Evolutionary conservation across 805 yeast species (phyloP), one percentile per base, ranked within the genome.

Genomic region (Myxozyma sirexii): DNA sequence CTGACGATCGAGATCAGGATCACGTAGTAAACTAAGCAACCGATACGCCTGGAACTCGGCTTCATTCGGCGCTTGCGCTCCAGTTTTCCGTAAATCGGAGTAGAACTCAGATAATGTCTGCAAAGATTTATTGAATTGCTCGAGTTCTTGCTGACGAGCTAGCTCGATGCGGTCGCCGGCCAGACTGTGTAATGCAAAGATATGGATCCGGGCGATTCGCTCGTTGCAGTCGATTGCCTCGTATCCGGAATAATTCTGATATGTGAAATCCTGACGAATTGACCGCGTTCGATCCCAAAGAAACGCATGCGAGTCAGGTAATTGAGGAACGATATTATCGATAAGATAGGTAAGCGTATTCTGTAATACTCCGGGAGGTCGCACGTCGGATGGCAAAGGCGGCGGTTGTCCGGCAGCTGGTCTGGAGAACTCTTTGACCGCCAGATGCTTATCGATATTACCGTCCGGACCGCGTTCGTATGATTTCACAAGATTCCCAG

Each of bases 331-430:
- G 1, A 87, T 73, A 42, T 83, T 80, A 19, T 84, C 84, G 6
- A 90, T 81, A 37, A 94, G 79, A 71, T 89, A 90, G 60, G 87
- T 79, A 60, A 94, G 74, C 0, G 97, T 86, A 37, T 77, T 69
- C 59, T 65, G 64, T 43, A 94, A 74, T 0, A 92, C 77, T 56
- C 80, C 81, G 0, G 99, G 99, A 0, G 99, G 97, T 62, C 99
- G 80, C 2, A 94, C 99, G 72, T 94, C 99, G 0, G 97, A 90
- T 0, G 99, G 99, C 59, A 94, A 76, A 2, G 98, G 96, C 1
- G 97, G 98, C 1, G 97, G 96, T 67, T 94, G 97, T 5, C 98
- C 99, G 0, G 98, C 97, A 17, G 96, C 97, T 0, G 99, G 97
- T 67, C 99, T 79, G 23, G 96, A 88, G 71, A 94, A 94, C 1